These are phyloP conservation scores for Cucumis melo DNA, from an alignment of 306 rosid genomes.

Conservation along the genomic window DNA sequence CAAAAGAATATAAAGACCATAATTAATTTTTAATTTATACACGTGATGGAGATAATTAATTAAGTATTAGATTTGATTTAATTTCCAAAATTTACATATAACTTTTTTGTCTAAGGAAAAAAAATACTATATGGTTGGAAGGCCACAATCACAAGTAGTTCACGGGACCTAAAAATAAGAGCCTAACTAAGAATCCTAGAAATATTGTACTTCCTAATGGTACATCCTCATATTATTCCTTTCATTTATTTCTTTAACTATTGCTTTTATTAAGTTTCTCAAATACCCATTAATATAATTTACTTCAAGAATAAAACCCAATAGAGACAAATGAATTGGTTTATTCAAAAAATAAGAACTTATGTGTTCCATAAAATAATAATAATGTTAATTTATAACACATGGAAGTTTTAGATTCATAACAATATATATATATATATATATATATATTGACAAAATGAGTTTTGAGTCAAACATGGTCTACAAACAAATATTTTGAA, in stretches of 20 bases:
- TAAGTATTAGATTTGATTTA: not conserved
- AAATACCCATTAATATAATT: not conserved
- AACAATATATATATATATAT: not conserved
- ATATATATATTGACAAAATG: too few species aligned
- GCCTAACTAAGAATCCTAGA: slow-evolving; percentile 1
- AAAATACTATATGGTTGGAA: not conserved
- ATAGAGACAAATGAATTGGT: not conserved
- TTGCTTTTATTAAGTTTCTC: not conserved
- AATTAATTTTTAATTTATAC: too few species aligned
- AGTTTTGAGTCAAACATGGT: not conserved
- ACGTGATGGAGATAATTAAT: not conserved
- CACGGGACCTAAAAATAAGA: slow-evolving; percentile 4
- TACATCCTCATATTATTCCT: not conserved
- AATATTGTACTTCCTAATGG: not conserved
- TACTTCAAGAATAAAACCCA: not conserved
- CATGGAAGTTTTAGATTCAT: not conserved
- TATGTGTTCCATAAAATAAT: too few species aligned
- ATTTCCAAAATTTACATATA: not conserved
- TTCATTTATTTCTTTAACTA: not conserved
- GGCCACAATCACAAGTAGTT: not conserved
- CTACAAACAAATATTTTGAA: not conserved
- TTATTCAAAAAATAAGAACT: too few species aligned
- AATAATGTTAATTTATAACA: too few species aligned
- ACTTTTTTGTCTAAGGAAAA: not conserved
- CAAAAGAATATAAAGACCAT: too few species aligned